Percentiles rank a stretch among this genome's conserved stretches.
These are phyloP conservation scores for Coniella vitis DNA, from an alignment of 2,329 filamentous ascomycete genomes.

Conservation along the genomic window DNA sequence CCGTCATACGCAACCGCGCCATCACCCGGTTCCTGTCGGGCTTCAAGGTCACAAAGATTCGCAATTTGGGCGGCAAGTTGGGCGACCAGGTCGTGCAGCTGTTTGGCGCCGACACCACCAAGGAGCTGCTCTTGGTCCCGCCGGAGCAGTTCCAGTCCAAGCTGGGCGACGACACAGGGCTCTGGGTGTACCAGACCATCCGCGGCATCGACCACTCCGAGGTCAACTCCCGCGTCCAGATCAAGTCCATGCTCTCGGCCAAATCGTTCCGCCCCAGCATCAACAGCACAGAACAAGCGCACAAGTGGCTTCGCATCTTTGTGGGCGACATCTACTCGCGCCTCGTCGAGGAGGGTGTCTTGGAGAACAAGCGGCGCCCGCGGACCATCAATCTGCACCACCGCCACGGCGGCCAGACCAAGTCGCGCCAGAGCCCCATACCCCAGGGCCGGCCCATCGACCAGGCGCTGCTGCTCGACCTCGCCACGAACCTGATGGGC, in stretches of 20 bases:
- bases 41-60: conserved; percentile 92
- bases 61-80: conserved; percentile 90
- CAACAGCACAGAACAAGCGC: conserved; percentile 67
- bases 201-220: conserved; percentile 82
- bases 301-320: conserved; percentile 86
- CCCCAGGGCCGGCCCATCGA: conserved; percentile 68
- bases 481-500: conserved; percentile 68
- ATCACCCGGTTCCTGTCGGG: conserved; percentile 69
- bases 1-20: conserved; percentile 83
- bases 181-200: conserved; percentile 79
- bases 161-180: conserved; percentile 75
- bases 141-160: conserved; percentile 70
- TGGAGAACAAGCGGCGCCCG: conserved; percentile 81
- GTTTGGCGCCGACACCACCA: conserved; percentile 75
- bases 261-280: conserved; percentile 90
- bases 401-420: conserved; percentile 63
- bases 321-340: conserved; percentile 84
- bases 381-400: conserved; percentile 82
- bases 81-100: conserved; percentile 77
- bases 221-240: conserved; percentile 83
- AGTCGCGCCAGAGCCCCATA: conserved; percentile 70
- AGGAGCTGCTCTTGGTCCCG: conserved; percentile 65
- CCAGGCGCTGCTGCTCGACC: conserved; percentile 63
- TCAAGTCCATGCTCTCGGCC: conserved; percentile 95
- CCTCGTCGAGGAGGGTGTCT: conserved; percentile 81